phyloP scores from a whole-genome alignment of 2,329 filamentous ascomycete genomes.

The Exophiala calicioides region DNA sequence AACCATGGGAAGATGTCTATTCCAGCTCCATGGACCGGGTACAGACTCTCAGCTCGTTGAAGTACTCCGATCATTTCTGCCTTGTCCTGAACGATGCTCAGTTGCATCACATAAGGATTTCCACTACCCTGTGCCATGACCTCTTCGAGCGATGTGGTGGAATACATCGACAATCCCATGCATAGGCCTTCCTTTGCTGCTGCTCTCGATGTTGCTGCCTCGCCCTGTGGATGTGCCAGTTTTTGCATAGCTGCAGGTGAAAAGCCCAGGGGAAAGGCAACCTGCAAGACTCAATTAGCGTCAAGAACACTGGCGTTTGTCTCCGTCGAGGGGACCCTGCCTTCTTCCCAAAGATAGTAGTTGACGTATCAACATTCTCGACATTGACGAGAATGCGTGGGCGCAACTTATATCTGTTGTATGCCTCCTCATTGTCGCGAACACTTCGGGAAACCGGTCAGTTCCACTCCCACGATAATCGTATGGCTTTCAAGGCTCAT shows the following conservation, averaged over 20 bases:
- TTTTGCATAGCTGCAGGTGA: conserved; percentile 53
- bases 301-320: no score
- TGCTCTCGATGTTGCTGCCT: conserved; percentile 48
- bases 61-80: conserved; percentile 42
- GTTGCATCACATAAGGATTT: conserved; percentile 35
- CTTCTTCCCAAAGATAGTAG: conserved; percentile 44
- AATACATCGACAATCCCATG: conserved; percentile 48
- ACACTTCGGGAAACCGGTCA: no score
- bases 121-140: conserved; percentile 41
- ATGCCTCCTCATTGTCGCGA: no score
- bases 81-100: conserved; percentile 33
- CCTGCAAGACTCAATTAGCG: no score
- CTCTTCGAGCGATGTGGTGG: conserved; percentile 45
- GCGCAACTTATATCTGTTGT: conserved; percentile 46
- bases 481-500: no score
- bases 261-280: conserved; percentile 51
- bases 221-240: conserved; percentile 51
- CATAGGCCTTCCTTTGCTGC: conserved; percentile 40
- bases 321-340: no score
- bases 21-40: no score
- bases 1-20: no score
- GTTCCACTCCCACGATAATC: no score
- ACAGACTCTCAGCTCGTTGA: conserved; percentile 45
- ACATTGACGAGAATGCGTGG: conserved; percentile 44
- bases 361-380: conserved; percentile 38